These are phyloP conservation scores for Exophiala lecanii-corni DNA, from an alignment of 2,329 filamentous ascomycete species.

Conservation along the genomic window DNA sequence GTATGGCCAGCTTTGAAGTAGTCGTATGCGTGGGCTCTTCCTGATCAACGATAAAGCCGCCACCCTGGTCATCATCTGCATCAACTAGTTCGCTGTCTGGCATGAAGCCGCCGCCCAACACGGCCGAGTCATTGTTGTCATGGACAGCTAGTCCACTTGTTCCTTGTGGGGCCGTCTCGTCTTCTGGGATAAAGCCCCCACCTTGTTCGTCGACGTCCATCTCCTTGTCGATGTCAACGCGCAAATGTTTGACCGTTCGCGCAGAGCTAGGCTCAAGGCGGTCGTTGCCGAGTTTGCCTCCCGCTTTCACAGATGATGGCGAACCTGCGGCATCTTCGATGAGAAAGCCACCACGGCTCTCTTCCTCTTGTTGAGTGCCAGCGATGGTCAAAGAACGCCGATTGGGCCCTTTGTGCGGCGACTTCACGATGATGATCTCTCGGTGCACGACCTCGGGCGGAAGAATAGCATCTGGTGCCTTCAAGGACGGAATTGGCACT, in stretches of 20 bases:
- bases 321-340: constrained; percentile 1
- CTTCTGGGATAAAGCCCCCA: constrained; percentile 30
- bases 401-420: constrained; percentile 18
- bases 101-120: constrained; percentile 4
- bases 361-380: not conserved
- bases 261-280: not conserved
- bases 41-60: not conserved
- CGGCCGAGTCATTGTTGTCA: too few species aligned
- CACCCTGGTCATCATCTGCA: too few species aligned
- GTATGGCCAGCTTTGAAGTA: too few species aligned
- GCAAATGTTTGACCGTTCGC: not conserved
- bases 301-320: not conserved
- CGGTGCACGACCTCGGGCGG: constrained; percentile 19
- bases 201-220: constrained; percentile 8
- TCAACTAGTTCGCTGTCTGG: too few species aligned
- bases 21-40: too few species aligned
- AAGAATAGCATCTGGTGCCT: constrained; percentile 10
- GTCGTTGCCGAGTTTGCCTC: not conserved
- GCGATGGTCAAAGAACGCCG: not conserved
- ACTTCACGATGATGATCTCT: constrained; percentile 18
- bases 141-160: too few species aligned
- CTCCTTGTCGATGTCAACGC: not conserved
- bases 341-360: constrained; percentile 23
- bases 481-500: constrained; percentile 6
- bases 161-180: not conserved